These are phyloP conservation scores for Venturia carpophila DNA, from an alignment of 2,329 filamentous ascomycete species.

Conservation along the genomic window DNA sequence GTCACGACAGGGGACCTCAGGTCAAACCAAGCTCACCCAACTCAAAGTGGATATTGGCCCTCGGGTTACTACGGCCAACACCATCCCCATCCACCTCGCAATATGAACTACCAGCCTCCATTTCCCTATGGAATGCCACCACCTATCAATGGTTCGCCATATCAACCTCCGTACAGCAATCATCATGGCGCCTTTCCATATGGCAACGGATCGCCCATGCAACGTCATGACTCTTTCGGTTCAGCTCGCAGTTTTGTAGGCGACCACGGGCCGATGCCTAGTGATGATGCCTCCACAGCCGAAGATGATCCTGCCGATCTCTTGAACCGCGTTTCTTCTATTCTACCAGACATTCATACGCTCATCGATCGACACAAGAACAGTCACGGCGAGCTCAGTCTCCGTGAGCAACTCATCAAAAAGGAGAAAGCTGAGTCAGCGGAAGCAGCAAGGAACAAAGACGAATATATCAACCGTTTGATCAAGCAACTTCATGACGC, in stretches of 20 bases:
- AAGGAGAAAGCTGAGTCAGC: constrained; percentile 43
- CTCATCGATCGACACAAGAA: constrained; percentile 41
- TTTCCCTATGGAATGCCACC: constrained; percentile 8
- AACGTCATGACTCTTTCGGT: constrained; percentile 32
- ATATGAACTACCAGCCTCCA: constrained; percentile 5
- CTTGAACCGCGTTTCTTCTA: constrained; percentile 32
- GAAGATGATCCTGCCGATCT: constrained; percentile 32
- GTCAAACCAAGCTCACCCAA: background rate
- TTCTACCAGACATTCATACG: constrained; percentile 33
- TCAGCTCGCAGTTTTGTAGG: constrained; percentile 30
- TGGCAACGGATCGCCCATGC: constrained; percentile 23
- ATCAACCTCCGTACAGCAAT: constrained; percentile 5
- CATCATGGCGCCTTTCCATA: constrained; percentile 4
- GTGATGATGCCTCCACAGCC: constrained; percentile 29
- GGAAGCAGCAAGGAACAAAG: constrained; percentile 45
- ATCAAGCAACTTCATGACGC: constrained; percentile 44
- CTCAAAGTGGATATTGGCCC: background rate
- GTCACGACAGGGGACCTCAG: background rate
- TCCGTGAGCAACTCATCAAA: constrained; percentile 43
- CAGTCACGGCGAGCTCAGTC: constrained; percentile 42
- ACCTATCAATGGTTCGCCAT: constrained; percentile 11
- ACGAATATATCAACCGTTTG: constrained; percentile 45
- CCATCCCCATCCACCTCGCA: constrained; percentile 4
- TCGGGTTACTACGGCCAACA: constrained; percentile 3
- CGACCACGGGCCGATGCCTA: constrained; percentile 21